Percentiles rank a stretch among this genome's conserved stretches.
Conservation (phyloP, 2,329 filamentous ascomycete genomes). For the Rhytidhysteron rufulum region DNA sequence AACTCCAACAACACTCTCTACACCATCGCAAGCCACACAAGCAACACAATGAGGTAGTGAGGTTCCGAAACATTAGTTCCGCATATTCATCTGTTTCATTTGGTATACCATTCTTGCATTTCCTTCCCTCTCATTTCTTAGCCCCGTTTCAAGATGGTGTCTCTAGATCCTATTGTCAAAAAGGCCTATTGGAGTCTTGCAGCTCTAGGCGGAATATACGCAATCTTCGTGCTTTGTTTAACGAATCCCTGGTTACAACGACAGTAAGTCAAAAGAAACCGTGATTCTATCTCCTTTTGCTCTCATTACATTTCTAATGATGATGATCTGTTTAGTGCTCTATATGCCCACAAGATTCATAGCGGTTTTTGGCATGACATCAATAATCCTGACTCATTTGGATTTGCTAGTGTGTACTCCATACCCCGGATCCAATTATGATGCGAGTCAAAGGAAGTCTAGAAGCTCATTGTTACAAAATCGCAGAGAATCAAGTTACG, state of each 20-base stretch:
- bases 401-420: constrained; percentile 67
- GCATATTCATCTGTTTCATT: too few species aligned
- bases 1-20: too few species aligned
- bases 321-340: too few species aligned
- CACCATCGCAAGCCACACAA: too few species aligned
- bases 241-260: constrained; percentile 71
- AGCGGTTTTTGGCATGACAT: constrained; percentile 69
- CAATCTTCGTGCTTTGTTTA: constrained; percentile 61
- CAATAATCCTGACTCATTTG: constrained; percentile 74
- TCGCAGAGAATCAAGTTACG: constrained; percentile 78
- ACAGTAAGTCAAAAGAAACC: constrained; percentile 57
- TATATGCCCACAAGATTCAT: constrained; percentile 81
- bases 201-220: constrained; percentile 62
- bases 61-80: too few species aligned
- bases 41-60: too few species aligned
- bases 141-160: constrained; percentile 25
- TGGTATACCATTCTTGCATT: too few species aligned
- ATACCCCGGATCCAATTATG: too few species aligned
- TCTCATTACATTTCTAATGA: neutral
- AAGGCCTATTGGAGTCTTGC: constrained; percentile 37
- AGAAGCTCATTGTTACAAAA: neutral
- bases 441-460: neutral
- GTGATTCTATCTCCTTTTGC: neutral
- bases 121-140: too few species aligned
- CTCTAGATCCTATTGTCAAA: constrained; percentile 23